phyloP scores from a whole-genome alignment of 2,329 filamentous ascomycete genomes.

The Leptographium radiaticola region DNA sequence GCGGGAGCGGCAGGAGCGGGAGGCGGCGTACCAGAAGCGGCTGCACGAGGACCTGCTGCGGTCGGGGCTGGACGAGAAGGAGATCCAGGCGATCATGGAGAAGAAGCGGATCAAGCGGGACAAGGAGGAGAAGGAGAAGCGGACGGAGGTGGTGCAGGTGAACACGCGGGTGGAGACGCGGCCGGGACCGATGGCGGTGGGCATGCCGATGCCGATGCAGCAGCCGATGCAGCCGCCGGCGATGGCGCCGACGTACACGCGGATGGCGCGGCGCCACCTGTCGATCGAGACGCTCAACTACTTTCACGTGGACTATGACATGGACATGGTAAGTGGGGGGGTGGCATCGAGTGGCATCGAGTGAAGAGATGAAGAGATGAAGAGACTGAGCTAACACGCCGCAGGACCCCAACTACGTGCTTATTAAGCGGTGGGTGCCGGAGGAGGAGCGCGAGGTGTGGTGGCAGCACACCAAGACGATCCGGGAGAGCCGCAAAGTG shows the following conservation, averaged over 20 bases:
- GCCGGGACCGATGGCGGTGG: background rate
- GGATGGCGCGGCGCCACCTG: constrained; percentile 48
- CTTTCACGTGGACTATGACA: constrained; percentile 43
- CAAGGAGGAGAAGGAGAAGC: constrained; percentile 11
- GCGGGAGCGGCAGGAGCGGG: constrained; percentile 32
- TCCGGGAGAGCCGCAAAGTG: constrained; percentile 44
- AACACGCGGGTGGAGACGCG: background rate
- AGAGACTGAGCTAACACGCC: constrained; percentile 18
- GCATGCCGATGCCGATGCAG: background rate
- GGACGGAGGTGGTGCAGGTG: constrained; percentile 8
- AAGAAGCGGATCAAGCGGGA: constrained; percentile 34
- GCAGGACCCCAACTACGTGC: constrained; percentile 54
- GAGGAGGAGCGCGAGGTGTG: constrained; percentile 59
- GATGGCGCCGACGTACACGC: constrained; percentile 39
- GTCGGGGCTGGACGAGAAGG: constrained; percentile 44
- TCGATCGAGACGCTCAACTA: constrained; percentile 47
- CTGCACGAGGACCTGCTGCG: constrained; percentile 45
- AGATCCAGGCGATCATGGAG: constrained; percentile 45
- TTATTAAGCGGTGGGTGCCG: constrained; percentile 59
- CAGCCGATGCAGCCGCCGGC: background rate
- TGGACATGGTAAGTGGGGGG: constrained; percentile 34
- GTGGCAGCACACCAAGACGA: constrained; percentile 54
- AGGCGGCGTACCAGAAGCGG: constrained; percentile 40
- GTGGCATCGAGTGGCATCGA: background rate
- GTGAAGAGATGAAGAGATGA: background rate